phyloP scores from a whole-genome alignment of 768 basidiomycete genomes.

The Leccinellum rugosiceps region DNA sequence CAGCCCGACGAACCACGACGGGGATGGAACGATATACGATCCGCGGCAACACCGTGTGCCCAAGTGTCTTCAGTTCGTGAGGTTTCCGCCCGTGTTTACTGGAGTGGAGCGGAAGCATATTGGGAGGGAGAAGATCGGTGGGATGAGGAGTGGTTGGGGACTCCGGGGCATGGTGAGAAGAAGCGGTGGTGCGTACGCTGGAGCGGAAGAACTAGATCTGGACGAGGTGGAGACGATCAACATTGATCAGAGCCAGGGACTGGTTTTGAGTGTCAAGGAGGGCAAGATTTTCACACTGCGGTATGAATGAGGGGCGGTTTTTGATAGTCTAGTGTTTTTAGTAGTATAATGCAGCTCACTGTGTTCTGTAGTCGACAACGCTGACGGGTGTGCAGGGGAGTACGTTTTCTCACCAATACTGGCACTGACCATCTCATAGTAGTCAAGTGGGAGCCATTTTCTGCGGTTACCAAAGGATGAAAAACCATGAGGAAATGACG shows the following conservation, averaged over 20 bases:
- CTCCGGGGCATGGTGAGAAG: slow-evolving; percentile 26
- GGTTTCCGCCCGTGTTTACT: slow-evolving; percentile 53
- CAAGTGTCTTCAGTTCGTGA: slow-evolving; percentile 66
- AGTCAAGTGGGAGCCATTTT: slow-evolving; percentile 80
- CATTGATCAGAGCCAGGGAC: slow-evolving; percentile 74
- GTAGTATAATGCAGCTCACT: too few relatives aligned
- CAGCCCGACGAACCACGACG: slow-evolving; percentile 11
- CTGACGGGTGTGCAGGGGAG: slow-evolving; percentile 7
- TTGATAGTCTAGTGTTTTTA: too few relatives aligned
- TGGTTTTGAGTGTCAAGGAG: slow-evolving; percentile 63
- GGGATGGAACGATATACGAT: slow-evolving; percentile 21
- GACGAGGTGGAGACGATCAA: slow-evolving; percentile 71
- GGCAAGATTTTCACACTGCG: slow-evolving; percentile 73
- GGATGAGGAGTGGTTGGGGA: background rate
- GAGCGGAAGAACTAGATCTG: slow-evolving; percentile 61
- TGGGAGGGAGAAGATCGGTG: background rate
- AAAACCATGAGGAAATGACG: slow-evolving; percentile 3
- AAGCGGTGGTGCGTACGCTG: slow-evolving; percentile 54
- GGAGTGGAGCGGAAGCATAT: slow-evolving; percentile 15
- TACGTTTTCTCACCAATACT: background rate
- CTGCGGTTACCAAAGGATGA: slow-evolving; percentile 46
- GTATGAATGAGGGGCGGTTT: slow-evolving; percentile 45
- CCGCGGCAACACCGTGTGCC: slow-evolving; percentile 29
- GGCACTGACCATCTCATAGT: slow-evolving; percentile 48
- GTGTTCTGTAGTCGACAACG: slow-evolving; percentile 86